phyloP scores from a whole-genome alignment of 2,329 filamentous ascomycete genomes.

The Penicillium brevicompactum region DNA sequence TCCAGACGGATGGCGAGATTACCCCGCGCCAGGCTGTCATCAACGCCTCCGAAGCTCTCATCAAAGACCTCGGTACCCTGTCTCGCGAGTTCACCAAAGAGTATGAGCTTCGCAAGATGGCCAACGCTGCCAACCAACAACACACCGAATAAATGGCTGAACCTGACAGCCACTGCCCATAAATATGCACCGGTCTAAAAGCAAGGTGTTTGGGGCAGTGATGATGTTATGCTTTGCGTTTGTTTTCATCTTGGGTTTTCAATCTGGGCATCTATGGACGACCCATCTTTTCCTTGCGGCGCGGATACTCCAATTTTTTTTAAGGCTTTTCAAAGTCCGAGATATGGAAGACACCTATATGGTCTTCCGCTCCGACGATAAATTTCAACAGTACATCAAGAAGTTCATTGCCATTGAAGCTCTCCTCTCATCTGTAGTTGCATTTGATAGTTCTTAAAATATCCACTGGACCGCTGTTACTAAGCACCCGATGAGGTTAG shows the following conservation, averaged over 20 bases:
- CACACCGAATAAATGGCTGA: conserved; percentile 30
- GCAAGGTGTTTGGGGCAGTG: conserved; percentile 26
- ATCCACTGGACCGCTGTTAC: conserved; percentile 14
- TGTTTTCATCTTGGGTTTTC: conserved; percentile 6
- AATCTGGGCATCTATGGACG: not conserved
- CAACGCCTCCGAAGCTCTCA: conserved; percentile 76
- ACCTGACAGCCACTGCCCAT: not conserved
- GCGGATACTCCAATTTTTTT: not conserved
- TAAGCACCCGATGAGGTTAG: conserved; percentile 27
- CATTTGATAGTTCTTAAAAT: conserved; percentile 9
- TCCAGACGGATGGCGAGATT: conserved; percentile 88
- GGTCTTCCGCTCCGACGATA: conserved; percentile 8
- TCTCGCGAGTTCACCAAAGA: conserved; percentile 91
- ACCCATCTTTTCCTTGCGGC: not conserved
- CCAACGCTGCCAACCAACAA: conserved; percentile 61
- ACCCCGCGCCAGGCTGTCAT: conserved; percentile 88
- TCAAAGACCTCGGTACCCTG: conserved; percentile 77
- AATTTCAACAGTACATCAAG: conserved; percentile 2
- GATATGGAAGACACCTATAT: not conserved
- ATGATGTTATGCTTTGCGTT: conserved; percentile 13
- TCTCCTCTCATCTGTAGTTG: not conserved
- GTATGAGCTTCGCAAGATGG: conserved; percentile 85
- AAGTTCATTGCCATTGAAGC: not conserved
- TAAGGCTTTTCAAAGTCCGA: not conserved
- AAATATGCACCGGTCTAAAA: conserved; percentile 9